phyloP scores from a whole-genome alignment of 2,329 filamentous ascomycete species.

The Acarospora socialis region DNA sequence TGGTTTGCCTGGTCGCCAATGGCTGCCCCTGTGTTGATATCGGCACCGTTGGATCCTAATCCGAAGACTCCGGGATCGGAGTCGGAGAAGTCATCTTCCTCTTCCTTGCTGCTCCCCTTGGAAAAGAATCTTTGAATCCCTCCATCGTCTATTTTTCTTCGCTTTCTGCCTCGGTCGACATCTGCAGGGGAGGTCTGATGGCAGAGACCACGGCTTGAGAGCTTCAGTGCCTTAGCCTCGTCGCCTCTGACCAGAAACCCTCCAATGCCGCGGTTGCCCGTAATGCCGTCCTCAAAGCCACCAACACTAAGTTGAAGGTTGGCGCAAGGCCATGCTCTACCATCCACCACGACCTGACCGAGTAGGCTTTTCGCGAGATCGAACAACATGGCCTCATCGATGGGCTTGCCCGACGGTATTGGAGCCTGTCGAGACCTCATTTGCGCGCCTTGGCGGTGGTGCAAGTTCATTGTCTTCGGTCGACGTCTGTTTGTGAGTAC shows the following conservation, averaged over 20 bases:
- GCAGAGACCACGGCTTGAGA: constrained; percentile 13
- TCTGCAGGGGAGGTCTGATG: constrained; percentile 6
- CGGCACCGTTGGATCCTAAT: no score
- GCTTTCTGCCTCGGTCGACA: constrained; percentile 19
- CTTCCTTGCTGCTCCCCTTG: constrained; percentile 12
- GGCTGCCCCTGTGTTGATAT: no score
- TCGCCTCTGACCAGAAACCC: constrained; percentile 62
- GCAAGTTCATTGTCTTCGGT: constrained; percentile 72
- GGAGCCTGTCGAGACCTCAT: constrained; percentile 60
- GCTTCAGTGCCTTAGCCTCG: constrained; percentile 35
- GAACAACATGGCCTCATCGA: constrained; percentile 61
- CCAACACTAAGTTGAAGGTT: constrained; percentile 78
- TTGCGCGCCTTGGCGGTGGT: constrained; percentile 62
- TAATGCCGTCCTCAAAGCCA: constrained; percentile 82
- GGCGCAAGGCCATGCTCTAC: constrained; percentile 75
- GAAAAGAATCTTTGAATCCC: constrained; percentile 21
- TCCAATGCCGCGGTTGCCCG: constrained; percentile 73
- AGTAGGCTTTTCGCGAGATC: constrained; percentile 64
- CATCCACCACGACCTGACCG: constrained; percentile 62
- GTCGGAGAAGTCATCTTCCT: constrained; percentile 8
- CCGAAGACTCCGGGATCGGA: no score
- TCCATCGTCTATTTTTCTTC: constrained; percentile 17
- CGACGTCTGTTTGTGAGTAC: constrained; percentile 74
- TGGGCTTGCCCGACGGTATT: constrained; percentile 59
- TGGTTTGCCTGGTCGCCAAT: no score